These are phyloP conservation scores for Pseudocohnilembus persalinus DNA, from an alignment of 169 alveolate species.

Conservation along the genomic window DNA sequence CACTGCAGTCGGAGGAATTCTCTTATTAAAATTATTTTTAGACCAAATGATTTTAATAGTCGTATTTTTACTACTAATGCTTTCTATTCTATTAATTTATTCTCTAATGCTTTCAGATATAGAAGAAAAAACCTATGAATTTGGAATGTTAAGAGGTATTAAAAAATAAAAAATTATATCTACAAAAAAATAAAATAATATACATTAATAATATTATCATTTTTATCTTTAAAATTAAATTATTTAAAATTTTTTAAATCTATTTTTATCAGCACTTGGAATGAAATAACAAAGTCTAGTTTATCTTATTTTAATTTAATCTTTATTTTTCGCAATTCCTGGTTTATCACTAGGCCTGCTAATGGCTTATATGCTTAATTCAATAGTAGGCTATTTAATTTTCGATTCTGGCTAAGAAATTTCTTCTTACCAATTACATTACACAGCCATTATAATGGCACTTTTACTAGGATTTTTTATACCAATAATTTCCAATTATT, in stretches of 20 bases:
- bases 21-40: slow-evolving; percentile 58
- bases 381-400: slow-evolving; percentile 60
- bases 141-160: slow-evolving; percentile 87
- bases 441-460: slow-evolving; percentile 54
- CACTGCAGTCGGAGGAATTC: slow-evolving; percentile 12
- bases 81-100: slow-evolving; percentile 77
- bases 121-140: slow-evolving; percentile 87
- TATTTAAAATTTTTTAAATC: slow-evolving; percentile 17
- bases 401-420: slow-evolving; percentile 43
- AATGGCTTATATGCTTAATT: slow-evolving; percentile 63
- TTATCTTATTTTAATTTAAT: slow-evolving; percentile 53
- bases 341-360: slow-evolving; percentile 76
- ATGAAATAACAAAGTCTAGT: slow-evolving; percentile 27
- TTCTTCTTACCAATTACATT: slow-evolving; percentile 57
- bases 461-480: slow-evolving; percentile 66
- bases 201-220: slow-evolving; percentile 23
- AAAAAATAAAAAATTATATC: no score
- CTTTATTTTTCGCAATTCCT: slow-evolving; percentile 74
- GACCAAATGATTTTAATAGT: slow-evolving; percentile 70
- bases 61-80: slow-evolving; percentile 69
- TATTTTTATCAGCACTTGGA: slow-evolving; percentile 19
- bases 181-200: no score
- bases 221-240: slow-evolving; percentile 1
- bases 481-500: slow-evolving; percentile 72
- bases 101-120: slow-evolving; percentile 85